Conservation (phyloP, 257 asterid genomes). For the Dorcoceras hygrometricum region DNA sequence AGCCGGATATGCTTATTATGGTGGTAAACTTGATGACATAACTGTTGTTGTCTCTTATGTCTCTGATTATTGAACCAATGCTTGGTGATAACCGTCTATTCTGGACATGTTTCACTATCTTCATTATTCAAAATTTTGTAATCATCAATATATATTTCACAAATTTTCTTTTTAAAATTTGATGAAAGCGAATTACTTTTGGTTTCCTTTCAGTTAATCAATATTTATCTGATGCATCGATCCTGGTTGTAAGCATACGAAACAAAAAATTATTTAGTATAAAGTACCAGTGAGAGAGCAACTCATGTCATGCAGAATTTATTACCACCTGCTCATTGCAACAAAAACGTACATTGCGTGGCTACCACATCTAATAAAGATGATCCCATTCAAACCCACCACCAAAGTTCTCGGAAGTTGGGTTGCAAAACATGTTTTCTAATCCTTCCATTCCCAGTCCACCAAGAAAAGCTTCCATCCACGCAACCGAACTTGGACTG, state of each 20-base stretch:
- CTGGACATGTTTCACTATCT: background rate
- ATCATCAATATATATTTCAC: background rate
- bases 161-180: too few relatives aligned
- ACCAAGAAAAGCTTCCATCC: background rate
- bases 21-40: slow-evolving; percentile 85
- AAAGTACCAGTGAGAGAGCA: background rate
- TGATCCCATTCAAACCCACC: background rate
- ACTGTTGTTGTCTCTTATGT: slow-evolving; percentile 69
- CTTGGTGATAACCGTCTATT: background rate
- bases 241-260: too few relatives aligned
- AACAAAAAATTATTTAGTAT: too few relatives aligned
- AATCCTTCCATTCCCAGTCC: background rate
- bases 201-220: too few relatives aligned
- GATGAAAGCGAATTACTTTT: too few relatives aligned
- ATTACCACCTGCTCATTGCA: background rate
- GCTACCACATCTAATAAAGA: background rate
- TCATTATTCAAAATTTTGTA: background rate
- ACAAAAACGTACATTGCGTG: background rate
- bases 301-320: background rate
- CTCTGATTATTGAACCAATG: slow-evolving; percentile 14
- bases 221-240: too few relatives aligned
- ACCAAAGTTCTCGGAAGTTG: background rate
- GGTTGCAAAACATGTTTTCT: background rate
- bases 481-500: background rate
- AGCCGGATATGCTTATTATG: slow-evolving; percentile 57